Base-by-base conservation (phyloP, 306 rosid species). In the Macrotyloma uniflorum region DNA sequence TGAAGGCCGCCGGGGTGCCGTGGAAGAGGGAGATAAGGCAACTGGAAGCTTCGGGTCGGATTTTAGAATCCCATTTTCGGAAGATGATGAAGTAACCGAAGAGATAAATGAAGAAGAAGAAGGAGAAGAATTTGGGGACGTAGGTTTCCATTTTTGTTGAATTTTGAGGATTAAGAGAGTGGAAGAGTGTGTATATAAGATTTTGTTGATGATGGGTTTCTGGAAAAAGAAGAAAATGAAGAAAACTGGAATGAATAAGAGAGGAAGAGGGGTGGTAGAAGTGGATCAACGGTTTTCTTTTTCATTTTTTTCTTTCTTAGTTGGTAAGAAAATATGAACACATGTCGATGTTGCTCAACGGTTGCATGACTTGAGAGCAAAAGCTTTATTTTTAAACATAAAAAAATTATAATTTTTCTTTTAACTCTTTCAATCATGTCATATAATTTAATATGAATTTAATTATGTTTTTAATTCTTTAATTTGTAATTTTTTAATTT, bases 21-120 rank as follows among this genome's bases (percentile, higher is more conserved):
- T 91, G 97, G 4, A 79, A 81, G 6, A 88, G 70, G 50, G 93
- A 90, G 26, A 91, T 91, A 7, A 87, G 62, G 57, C 97, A 91
- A 70, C 92, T 88, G 1, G 97, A 70, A 2, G 97, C 91, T 71
- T 88, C 91, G 78, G 93, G 92, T 71, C 97, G 94, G 85, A 78
- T 83, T 81, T 88, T 85, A 50, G 94, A 83, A 80, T 83, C 78
- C 97, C 97, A 91, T 18, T 47, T 61, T 0, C 92, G 94, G 64
- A 91, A 89, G 12, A 90, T 75, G 50, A 88, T 13, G 87, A 89
- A 89, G 72, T 83, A 83, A 54, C 84, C 94, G 4, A 84, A 6
- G 75, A 88, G 72, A 64, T 91, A 91, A 81, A 82, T 40, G 10
- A 23, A 0, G 38, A 83, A 43, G 82, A 86, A 91, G 53, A 87